These are phyloP conservation scores for Aspergillus jensenii DNA, from an alignment of 2,329 filamentous ascomycete genomes.

Conservation along the genomic window DNA sequence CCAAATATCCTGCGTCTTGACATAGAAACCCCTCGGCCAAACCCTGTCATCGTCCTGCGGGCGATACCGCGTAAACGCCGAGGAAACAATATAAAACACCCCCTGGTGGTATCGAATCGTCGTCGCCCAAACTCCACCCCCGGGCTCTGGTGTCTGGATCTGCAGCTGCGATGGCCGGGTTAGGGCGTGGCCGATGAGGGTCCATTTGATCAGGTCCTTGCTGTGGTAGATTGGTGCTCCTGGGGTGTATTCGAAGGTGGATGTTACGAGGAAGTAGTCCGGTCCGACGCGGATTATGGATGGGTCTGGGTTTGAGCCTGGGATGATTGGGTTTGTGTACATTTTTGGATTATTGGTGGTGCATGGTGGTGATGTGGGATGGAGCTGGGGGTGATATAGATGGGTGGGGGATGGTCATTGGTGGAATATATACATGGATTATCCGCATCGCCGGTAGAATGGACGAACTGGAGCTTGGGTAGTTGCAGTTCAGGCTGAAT, in stretches of 20 bases:
- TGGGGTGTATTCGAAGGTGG: constrained; percentile 63
- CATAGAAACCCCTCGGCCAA: constrained; percentile 56
- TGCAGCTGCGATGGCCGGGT: constrained; percentile 35
- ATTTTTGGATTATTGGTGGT: not conserved
- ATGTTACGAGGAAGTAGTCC: constrained; percentile 61
- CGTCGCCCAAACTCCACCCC: constrained; percentile 48
- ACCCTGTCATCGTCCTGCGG: constrained; percentile 48
- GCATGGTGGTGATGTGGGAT: too few species aligned
- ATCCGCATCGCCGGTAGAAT: too few species aligned
- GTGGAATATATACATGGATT: not conserved
- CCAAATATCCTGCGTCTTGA: constrained; percentile 55
- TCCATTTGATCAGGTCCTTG: constrained; percentile 45
- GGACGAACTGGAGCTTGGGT: too few species aligned
- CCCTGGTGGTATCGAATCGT: constrained; percentile 48
- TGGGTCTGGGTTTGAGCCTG: constrained; percentile 64
- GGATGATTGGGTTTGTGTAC: constrained; percentile 52
- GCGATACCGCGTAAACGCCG: constrained; percentile 43
- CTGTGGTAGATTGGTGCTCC: constrained; percentile 62
- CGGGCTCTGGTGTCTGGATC: constrained; percentile 34
- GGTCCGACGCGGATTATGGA: constrained; percentile 52
- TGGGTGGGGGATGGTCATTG: not conserved
- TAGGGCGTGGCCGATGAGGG: constrained; percentile 36
- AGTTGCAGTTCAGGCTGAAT: too few species aligned
- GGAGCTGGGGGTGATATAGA: not conserved
- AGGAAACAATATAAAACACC: constrained; percentile 50